Percentiles rank a stretch among this genome's conserved stretches.
phyloP scores from a whole-genome alignment of 2,329 filamentous ascomycete genomes.

The Claviceps cyperi region DNA sequence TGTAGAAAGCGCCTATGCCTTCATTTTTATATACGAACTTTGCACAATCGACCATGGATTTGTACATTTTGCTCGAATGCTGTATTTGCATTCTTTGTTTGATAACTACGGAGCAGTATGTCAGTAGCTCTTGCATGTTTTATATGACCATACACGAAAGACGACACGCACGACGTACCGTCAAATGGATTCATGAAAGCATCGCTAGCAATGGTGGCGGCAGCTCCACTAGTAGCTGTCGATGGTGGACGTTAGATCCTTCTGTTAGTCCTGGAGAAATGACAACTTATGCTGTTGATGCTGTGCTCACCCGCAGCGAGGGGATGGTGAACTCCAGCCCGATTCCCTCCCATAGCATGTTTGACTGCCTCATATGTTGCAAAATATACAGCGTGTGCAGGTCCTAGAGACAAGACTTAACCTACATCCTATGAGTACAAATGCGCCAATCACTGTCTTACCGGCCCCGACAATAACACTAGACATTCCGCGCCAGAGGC shows the following conservation, averaged over 20 bases:
- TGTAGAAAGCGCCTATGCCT: constrained; percentile 84
- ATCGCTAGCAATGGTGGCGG: constrained; percentile 92
- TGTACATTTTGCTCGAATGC: constrained; percentile 76
- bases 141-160: not conserved
- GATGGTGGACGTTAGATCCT: not conserved
- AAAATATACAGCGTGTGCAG: constrained; percentile 95
- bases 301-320: constrained; percentile 64
- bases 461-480: constrained; percentile 93
- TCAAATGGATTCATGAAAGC: constrained; percentile 99
- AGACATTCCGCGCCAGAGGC: constrained; percentile 90
- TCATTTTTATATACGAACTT: constrained; percentile 76
- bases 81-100: constrained; percentile 99
- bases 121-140: not conserved
- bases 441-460: constrained; percentile 28
- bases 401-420: constrained; percentile 41
- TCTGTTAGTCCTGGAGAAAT: not conserved
- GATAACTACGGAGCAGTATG: constrained; percentile 50
- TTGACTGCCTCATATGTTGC: constrained; percentile 96
- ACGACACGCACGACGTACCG: constrained; percentile 40
- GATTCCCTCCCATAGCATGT: constrained; percentile 87
- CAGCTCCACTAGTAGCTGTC: constrained; percentile 78
- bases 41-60: constrained; percentile 75
- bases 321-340: constrained; percentile 75
- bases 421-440: not conserved
- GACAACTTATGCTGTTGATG: too few relatives aligned